Percentiles rank a stretch among this genome's conserved stretches.
Conservation (phyloP, 352 stramenopile species). For the Phytophthora citricola region DNA sequence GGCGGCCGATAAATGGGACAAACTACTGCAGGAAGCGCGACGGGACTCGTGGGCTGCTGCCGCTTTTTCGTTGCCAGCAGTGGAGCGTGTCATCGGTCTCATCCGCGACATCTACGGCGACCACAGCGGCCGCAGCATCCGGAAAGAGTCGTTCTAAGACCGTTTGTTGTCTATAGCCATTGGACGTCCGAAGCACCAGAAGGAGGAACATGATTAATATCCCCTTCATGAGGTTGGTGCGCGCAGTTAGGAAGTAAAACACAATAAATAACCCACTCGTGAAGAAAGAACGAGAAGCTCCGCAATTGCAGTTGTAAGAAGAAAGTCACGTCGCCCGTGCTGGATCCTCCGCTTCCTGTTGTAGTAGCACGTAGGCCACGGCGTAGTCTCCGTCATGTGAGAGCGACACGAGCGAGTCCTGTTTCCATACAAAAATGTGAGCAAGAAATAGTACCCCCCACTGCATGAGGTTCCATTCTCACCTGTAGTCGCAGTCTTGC, state of each 20-base stretch:
- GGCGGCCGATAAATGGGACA: conserved; percentile 51
- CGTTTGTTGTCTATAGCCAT: not conserved
- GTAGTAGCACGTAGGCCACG: conserved; percentile 78
- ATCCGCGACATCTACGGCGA: conserved; percentile 75
- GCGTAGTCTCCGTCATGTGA: conserved; percentile 88
- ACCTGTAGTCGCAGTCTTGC: conserved; percentile 64
- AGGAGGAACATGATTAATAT: conserved; percentile 18
- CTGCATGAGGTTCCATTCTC: not conserved
- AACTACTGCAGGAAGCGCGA: conserved; percentile 45
- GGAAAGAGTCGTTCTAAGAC: conserved; percentile 64
- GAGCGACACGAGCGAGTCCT: conserved; percentile 76
- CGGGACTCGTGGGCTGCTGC: conserved; percentile 35
- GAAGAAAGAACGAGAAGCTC: conserved; percentile 2
- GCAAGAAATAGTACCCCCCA: not conserved
- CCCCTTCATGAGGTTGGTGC: not conserved
- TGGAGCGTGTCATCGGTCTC: conserved; percentile 65
- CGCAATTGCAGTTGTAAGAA: not conserved
- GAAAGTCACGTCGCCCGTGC: not conserved
- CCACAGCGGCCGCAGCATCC: conserved; percentile 40
- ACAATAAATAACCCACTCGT: conserved; percentile 13
- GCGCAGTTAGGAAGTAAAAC: conserved; percentile 13
- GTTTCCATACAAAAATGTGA: conserved; percentile 8
- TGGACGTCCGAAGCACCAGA: not conserved
- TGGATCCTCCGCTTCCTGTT: conserved; percentile 41
- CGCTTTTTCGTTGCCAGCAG: conserved; percentile 62